A percentile compares a stretch with the other conserved stretches of the same genome.
Conservation (phyloP, 2,329 filamentous ascomycete genomes). For the Pestalotiopsis sp. region DNA sequence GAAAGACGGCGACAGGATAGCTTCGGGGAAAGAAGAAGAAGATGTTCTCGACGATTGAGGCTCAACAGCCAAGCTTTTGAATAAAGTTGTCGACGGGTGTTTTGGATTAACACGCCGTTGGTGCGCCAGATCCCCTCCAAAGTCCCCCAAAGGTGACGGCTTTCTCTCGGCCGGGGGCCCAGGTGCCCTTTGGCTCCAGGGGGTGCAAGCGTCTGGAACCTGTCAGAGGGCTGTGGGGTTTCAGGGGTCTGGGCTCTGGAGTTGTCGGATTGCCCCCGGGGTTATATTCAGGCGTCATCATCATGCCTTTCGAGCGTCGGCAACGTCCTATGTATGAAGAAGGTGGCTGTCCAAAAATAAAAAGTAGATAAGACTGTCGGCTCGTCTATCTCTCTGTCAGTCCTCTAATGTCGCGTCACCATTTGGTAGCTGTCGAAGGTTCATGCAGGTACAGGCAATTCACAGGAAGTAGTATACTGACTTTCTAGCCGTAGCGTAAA, state of each 20-base stretch:
- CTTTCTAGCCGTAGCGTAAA: no score
- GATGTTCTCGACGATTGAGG: background rate
- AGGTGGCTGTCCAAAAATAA: no score
- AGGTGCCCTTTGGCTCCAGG: background rate
- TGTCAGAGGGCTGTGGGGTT: background rate
- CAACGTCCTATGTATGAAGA: no score
- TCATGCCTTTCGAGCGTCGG: background rate
- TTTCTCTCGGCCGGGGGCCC: background rate
- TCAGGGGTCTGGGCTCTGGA: background rate
- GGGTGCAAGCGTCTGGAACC: background rate
- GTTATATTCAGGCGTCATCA: no score
- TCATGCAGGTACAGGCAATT: no score
- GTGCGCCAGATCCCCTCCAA: background rate
- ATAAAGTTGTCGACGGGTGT: conserved; percentile 8
- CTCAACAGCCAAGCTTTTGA: conserved; percentile 6
- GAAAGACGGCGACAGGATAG: background rate
- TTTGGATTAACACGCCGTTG: conserved; percentile 6
- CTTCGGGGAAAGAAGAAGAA: background rate
- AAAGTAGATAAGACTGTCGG: no score
- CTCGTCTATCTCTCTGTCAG: no score
- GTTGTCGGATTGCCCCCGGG: no score
- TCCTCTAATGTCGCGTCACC: no score
- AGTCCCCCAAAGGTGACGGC: background rate
- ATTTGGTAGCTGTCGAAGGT: no score
- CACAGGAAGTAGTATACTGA: no score